Evolutionary conservation across 164 flowering plant genomes (phyloP).

Genomic region (Tetracentron sinense): DNA sequence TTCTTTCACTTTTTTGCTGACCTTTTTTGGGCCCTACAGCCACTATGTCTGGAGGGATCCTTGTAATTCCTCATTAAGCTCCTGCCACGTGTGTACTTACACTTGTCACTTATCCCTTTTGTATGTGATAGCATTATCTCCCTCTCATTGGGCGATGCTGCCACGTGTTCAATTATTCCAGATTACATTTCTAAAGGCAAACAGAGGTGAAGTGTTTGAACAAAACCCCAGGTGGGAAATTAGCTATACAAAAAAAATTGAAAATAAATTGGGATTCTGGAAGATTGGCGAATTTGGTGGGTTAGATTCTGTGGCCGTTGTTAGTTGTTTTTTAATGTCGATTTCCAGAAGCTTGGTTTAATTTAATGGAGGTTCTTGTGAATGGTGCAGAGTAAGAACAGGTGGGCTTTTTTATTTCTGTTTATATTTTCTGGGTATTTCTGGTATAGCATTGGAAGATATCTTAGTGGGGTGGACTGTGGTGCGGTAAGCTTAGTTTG

Average conservation of each 20-base stretch:
- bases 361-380: not conserved
- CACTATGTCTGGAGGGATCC: not conserved
- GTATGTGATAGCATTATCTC: constrained; percentile 11
- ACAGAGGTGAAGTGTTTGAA: not conserved
- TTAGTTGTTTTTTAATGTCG: not conserved
- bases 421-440: not conserved
- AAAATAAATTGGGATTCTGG: not conserved
- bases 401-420: not conserved
- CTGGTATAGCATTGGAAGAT: not conserved
- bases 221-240: not conserved
- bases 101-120: not conserved
- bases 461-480: too few species aligned
- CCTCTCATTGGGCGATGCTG: not conserved
- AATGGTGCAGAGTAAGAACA: not conserved
- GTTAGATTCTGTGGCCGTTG: not conserved
- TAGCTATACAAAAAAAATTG: not conserved
- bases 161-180: constrained; percentile 10
- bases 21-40: not conserved
- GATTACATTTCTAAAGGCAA: not conserved
- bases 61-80: not conserved
- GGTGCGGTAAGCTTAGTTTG: not conserved
- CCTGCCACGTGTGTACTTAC: not conserved
- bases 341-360: not conserved
- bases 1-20: too few species aligned
- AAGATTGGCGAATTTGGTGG: not conserved